phyloP scores from a whole-genome alignment of 169 alveolate species.

The Cyclospora cayetanensis region DNA sequence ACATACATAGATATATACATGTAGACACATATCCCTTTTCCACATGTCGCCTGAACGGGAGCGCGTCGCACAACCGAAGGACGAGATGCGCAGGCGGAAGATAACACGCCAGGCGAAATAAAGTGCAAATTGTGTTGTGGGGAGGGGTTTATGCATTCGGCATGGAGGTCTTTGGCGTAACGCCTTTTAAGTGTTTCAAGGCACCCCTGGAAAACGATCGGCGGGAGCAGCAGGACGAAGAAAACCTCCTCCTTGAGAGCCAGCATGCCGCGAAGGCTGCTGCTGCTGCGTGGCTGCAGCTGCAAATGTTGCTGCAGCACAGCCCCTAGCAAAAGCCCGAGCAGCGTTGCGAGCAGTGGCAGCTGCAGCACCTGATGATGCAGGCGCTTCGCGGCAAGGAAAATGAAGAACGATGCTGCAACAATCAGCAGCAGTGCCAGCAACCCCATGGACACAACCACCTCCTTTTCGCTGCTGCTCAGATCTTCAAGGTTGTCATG shows the following conservation, averaged over 20 bases:
- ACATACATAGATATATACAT: not conserved
- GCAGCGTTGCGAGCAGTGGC: constrained; percentile 66
- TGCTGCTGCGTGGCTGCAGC: not conserved
- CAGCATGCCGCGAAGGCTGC: constrained; percentile 51
- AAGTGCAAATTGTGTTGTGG: not conserved
- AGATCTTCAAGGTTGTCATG: constrained; percentile 3
- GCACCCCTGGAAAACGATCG: constrained; percentile 71
- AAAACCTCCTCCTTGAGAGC: constrained; percentile 73
- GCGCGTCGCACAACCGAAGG: not conserved
- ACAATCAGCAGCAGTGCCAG: constrained; percentile 64
- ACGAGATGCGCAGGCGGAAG: not conserved
- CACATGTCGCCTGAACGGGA: not conserved
- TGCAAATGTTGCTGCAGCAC: not conserved
- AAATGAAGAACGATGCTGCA: constrained; percentile 7
- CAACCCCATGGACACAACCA: constrained; percentile 54
- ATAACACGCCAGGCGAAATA: not conserved
- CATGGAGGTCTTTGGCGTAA: not conserved
- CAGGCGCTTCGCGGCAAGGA: constrained; percentile 20
- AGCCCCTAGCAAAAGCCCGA: constrained; percentile 67
- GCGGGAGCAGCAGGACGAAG: constrained; percentile 73
- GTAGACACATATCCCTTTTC: not conserved
- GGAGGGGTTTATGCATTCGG: not conserved
- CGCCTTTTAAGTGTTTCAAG: not conserved
- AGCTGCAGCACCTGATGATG: constrained; percentile 51
- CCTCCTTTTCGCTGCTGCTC: constrained; percentile 62